Evolutionary conservation across 2,329 filamentous ascomycete genomes (phyloP), one percentile per base, ranked within the genome.

Genomic region (Pseudocercospora fuligena): DNA sequence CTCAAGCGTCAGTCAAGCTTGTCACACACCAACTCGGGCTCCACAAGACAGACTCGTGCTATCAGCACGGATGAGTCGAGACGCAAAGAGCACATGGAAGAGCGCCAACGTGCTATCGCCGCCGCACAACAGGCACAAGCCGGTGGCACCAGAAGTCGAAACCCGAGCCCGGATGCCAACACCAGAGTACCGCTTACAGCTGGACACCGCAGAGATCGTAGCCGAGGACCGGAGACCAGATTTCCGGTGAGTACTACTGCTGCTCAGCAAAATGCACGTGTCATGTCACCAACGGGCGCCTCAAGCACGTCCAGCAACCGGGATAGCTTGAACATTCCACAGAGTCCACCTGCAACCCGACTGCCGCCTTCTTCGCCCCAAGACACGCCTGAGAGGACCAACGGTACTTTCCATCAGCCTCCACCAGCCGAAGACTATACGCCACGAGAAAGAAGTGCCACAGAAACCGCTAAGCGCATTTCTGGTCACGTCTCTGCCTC

Each of bases 51-150:
- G 25, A 69, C 70, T 23, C 90, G 95, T 57, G 94, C 94, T 31
- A 92, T 97, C 75, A 96, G 92, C 78, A 97, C 93, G 0, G 93
- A 99, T 77, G 95, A 99, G 83, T 96, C 93, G 81, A 96, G 96
- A 80, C 91, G 95, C 67, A 92, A 93, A 75, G 92, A 92, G 53
- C 90, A 97, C 72, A 94, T 97, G 89, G 94, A 98, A 80, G 95
- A 97, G 78, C 89, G 95, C 61, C 92, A 93, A 78, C 89, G 92
- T 68, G 92, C 93, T 68, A 88, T 95, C 64, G 87, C 85, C 36
- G 88, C 84, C 14, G 76, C 76, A 23, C 72, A 73, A n/a, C 73
- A 75, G 51, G 67, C 69, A 14, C 71, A 76, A 33, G 60, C 72
- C 8, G 70, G 71, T 36, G 71, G 73, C 60, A 69, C 62, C 40